These are phyloP conservation scores for Musa balbisiana DNA, from an alignment of 202 grass and related monocot genomes.

Conservation along the genomic window DNA sequence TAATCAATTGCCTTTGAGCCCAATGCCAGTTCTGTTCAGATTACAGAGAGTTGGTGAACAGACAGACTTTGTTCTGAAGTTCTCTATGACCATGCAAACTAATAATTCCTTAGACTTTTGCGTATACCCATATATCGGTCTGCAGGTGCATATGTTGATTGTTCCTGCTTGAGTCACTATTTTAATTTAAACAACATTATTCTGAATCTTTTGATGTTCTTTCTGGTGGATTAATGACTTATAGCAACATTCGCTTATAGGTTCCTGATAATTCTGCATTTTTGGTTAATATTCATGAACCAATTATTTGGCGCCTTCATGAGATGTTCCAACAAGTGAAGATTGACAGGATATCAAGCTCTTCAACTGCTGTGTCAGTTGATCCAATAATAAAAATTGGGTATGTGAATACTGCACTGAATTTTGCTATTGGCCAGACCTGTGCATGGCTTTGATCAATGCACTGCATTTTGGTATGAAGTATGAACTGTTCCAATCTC, in stretches of 20 bases:
- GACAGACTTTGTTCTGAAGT: constrained; percentile 67
- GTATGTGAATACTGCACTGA: constrained; percentile 30
- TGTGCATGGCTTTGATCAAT: background rate
- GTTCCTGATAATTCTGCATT: constrained; percentile 80
- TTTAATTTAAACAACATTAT: background rate
- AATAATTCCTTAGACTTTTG: constrained; percentile 92
- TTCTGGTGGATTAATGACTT: background rate
- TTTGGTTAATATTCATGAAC: constrained; percentile 90
- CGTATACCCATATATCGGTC: constrained; percentile 90
- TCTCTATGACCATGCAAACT: constrained; percentile 78
- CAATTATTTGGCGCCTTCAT: constrained; percentile 88
- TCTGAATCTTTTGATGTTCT: constrained; percentile 6
- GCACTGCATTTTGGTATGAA: background rate
- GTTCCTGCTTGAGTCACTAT: background rate
- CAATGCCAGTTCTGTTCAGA: constrained; percentile 92
- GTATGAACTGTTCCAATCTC: background rate
- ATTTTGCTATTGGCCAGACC: background rate
- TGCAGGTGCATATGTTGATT: constrained; percentile 48
- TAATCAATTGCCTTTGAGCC: constrained; percentile 90
- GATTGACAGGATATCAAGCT: constrained; percentile 53
- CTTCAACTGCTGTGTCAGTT: constrained; percentile 78
- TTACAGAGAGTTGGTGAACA: constrained; percentile 71
- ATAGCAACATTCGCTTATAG: constrained; percentile 29
- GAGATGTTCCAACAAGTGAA: constrained; percentile 93
- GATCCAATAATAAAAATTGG: constrained; percentile 95